These are phyloP conservation scores for Taiozyma sp. DNA, from an alignment of 1,139 yeast genomes.

Conservation along the genomic window DNA sequence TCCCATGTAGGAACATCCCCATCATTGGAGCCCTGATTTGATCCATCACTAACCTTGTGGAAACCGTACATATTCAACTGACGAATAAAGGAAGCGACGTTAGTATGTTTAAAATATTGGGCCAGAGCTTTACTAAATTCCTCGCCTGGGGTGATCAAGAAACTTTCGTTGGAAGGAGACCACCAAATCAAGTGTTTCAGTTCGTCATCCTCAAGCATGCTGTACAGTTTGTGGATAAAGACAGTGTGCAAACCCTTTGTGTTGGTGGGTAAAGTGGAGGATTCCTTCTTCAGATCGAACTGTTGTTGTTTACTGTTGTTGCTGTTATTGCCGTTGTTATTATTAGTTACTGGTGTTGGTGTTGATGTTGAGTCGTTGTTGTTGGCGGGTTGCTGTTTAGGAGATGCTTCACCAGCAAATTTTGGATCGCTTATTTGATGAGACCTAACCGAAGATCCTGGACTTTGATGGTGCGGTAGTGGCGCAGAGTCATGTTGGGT, in stretches of 20 bases:
- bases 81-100: slow-evolving; percentile 74
- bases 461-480: neutral
- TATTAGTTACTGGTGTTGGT: neutral
- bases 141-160: slow-evolving; percentile 44
- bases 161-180: slow-evolving; percentile 40
- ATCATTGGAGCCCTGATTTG: slow-evolving; percentile 14
- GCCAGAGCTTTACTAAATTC: slow-evolving; percentile 55
- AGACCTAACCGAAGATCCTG: neutral
- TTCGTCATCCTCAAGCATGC: slow-evolving; percentile 53
- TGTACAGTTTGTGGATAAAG: slow-evolving; percentile 60
- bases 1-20: slow-evolving; percentile 49
- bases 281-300: slow-evolving; percentile 13
- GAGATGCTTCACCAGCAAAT: neutral
- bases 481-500: neutral
- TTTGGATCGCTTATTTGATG: neutral
- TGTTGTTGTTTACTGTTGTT: neutral
- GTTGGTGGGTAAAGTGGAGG: slow-evolving; percentile 14
- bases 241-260: slow-evolving; percentile 38
- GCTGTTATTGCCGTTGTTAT: neutral
- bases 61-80: slow-evolving; percentile 75
- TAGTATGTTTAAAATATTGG: slow-evolving; percentile 70
- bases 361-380: neutral
- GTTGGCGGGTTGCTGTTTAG: neutral
- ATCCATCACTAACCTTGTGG: slow-evolving; percentile 56
- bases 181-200: slow-evolving; percentile 52